These are phyloP conservation scores for Globisporangium uncinulatum DNA, from an alignment of 352 stramenopile species.

Conservation along the genomic window DNA sequence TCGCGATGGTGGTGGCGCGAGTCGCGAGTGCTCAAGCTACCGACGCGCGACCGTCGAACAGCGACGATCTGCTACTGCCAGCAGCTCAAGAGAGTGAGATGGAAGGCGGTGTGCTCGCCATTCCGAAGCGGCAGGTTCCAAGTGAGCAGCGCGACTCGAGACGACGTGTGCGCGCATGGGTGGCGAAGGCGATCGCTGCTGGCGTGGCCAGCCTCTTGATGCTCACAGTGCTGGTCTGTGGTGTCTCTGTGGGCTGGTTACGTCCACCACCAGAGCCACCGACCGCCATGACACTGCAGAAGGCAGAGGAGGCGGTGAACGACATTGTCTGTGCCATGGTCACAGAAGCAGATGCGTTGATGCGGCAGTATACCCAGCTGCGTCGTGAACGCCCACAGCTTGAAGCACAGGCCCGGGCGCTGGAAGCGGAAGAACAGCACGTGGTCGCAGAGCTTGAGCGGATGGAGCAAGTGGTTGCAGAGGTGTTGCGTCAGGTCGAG, in stretches of 20 bases:
- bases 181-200: not conserved
- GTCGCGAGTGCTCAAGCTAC: not conserved
- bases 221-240: not conserved
- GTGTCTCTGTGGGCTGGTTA: not conserved
- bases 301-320: conserved; percentile 5
- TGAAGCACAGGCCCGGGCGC: conserved; percentile 11
- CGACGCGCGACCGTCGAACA: not conserved
- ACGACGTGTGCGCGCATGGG: not conserved
- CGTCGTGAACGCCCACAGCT: conserved; percentile 7
- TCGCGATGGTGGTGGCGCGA: not conserved
- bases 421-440: conserved; percentile 15
- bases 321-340: conserved; percentile 10
- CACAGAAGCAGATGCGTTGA: not conserved
- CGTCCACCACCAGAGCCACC: not conserved
- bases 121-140: too few species aligned
- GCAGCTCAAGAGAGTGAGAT: too few species aligned
- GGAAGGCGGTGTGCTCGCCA: too few species aligned
- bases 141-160: not conserved
- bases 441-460: conserved; percentile 3
- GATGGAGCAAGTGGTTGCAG: conserved; percentile 21
- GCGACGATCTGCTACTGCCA: not conserved
- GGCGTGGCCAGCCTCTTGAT: not conserved
- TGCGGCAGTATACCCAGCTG: conserved; percentile 2
- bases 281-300: conserved; percentile 8
- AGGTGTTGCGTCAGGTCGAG: not conserved